Evolutionary conservation across 306 rosid genomes (phyloP), one percentile per base, ranked within the genome.

Genomic region (Datisca glomerata): DNA sequence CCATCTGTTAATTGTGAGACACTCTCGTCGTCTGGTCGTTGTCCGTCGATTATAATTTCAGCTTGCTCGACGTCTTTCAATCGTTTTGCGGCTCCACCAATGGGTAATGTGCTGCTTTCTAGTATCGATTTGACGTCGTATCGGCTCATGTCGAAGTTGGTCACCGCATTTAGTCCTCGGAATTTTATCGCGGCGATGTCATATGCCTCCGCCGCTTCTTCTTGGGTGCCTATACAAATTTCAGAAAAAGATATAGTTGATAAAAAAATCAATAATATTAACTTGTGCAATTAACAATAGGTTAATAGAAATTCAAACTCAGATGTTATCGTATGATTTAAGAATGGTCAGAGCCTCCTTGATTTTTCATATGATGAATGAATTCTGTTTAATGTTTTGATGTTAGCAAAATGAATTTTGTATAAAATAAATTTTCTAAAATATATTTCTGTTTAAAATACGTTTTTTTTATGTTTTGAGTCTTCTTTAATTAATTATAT

Each of bases 201-300:
- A 19, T 86, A 86, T 3, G 96, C 96, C 43, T 86, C 96, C 2
- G 96, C 96, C 21, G 96, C 96, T 64, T 86, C 96, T 58, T 86
- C 96, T 57, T 86, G 96, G 0, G 94, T 86, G 58, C 87, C 96
- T 78, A 10, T 3, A 49, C 19, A 29, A 2, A 6, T 15, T 18
- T 29, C 29, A 6, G 28, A 40, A 12, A 6, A 24, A n/a, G n/a
- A n/a, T n/a, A n/a, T n/a, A n/a, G n/a, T n/a, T n/a, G n/a, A n/a
- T n/a, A n/a, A n/a, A n/a, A n/a, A n/a, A n/a, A 31, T 31, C 36
- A 31, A 31, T 8, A 25, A 8, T 8, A 31, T 31, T 5, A 31
- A 31, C n/a, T 31, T 31, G 36, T 31, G n/a, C 9, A 31, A 3
- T 31, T 25, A 4, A 25, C n/a, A n/a, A n/a, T n/a, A n/a, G n/a